phyloP scores from a whole-genome alignment of 106 monocot species.

The Dendrobium officinale region DNA sequence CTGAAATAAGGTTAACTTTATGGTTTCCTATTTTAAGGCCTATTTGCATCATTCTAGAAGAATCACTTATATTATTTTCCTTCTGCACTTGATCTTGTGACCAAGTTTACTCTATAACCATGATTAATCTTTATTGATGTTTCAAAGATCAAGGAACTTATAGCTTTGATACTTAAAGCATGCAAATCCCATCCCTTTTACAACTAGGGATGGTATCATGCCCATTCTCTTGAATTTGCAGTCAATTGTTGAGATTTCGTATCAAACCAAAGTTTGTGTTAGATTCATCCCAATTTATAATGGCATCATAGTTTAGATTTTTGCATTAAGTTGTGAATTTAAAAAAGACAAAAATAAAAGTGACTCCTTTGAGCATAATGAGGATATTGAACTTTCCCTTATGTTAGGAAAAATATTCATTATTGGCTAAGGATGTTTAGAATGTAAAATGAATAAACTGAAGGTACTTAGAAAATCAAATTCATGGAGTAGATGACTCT shows the following conservation, averaged over 20 bases:
- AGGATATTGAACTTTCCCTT: neutral
- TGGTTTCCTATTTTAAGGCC: no score
- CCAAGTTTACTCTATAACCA: no score
- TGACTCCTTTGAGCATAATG: neutral
- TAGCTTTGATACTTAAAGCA: no score
- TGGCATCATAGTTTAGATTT: neutral
- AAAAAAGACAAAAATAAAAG: neutral
- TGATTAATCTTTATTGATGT: no score
- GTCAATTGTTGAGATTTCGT: neutral
- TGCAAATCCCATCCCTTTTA: no score
- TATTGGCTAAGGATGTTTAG: neutral
- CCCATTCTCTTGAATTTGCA: neutral
- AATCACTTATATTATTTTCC: no score
- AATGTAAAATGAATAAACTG: neutral
- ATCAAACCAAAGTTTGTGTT: neutral
- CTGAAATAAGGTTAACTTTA: no score
- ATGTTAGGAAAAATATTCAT: neutral
- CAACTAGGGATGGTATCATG: no score
- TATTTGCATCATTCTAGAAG: no score
- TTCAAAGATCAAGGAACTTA: no score
- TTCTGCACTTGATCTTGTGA: no score
- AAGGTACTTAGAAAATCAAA: neutral
- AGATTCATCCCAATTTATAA: neutral
- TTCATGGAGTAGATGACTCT: neutral
- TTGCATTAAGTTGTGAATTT: neutral